Evolutionary conservation across 495 filamentous ascomycete genomes (phyloP), one percentile per base, ranked within the genome.

Genomic region (Lophium mytilinum): DNA sequence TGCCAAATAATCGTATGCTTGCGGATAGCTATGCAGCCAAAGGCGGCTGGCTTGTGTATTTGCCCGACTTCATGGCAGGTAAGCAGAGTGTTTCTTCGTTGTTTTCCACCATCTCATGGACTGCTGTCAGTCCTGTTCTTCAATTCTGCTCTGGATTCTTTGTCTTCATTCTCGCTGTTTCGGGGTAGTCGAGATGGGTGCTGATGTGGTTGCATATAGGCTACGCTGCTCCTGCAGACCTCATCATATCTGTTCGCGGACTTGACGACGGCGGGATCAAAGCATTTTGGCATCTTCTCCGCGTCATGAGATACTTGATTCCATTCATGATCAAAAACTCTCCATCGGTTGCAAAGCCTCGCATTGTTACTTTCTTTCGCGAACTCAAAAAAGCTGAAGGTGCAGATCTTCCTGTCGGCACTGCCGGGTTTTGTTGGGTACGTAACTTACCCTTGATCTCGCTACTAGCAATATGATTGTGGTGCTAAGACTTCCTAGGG

Each of bases 391-490:
- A 53, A 12, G 35, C 58, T 33, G 66, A 68, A 41, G 66, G 60
- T 21, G 57, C 51, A 10, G 51, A 64, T 43, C 53, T 65, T 5
- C 56, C 62, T 4, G 45, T 71, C 51, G 68, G 64, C 18, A 62
- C 58, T 18, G 68, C 67, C 1, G 68, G 68, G 1, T 71, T 71
- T 56, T 71, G 67, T 53, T 69, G 68, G 68, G 35, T 53, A 43
- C 41, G 51, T 19, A n/a, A 24, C 19, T 19, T 41, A 15, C 35
- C 12, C 17, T 18, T 40, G 4, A 48, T 1, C 19, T n/a, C 30
- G n/a, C n/a, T n/a, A n/a, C n/a, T n/a, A n/a, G n/a, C n/a, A 39
- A 12, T 1, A 15, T 17, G 15, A 9, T 14, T 36, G 30, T n/a
- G 24, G 1, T 15, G n/a, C 19, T 18, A 19, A 15, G 9, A 52